A percentile compares a stretch with the other conserved stretches of the same genome.
These are phyloP conservation scores for Gracilaria gracilis DNA, from an alignment of 23 red algal genomes.

Conservation along the genomic window DNA sequence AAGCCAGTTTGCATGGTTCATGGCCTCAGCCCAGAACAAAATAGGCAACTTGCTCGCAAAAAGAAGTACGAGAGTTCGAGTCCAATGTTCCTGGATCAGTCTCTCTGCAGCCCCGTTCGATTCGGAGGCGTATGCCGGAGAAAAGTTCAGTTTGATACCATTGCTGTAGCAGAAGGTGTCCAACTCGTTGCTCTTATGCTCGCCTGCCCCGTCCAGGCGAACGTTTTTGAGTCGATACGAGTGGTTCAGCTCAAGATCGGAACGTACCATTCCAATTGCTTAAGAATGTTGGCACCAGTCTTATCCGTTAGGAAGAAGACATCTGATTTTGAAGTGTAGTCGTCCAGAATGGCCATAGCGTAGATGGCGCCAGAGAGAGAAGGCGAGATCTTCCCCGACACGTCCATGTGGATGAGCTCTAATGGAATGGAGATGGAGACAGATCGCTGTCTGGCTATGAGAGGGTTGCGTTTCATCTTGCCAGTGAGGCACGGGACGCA, in stretches of 20 bases:
- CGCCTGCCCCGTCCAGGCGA: too few species aligned
- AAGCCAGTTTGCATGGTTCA: too few species aligned
- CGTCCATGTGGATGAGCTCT: constrained; percentile 32
- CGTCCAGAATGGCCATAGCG: constrained; percentile 20
- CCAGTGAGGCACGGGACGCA: constrained; percentile 16
- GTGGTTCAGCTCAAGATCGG: neutral
- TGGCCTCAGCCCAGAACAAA: neutral
- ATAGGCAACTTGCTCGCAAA: neutral
- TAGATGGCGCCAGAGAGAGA: neutral
- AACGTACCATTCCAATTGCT: neutral
- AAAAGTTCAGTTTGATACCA: neutral
- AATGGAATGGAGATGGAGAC: neutral
- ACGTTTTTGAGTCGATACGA: neutral
- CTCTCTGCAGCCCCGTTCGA: neutral
- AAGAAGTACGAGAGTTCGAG: too few species aligned
- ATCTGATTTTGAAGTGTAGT: constrained; percentile 11
- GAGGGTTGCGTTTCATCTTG: constrained; percentile 37
- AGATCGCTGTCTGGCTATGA: neutral
- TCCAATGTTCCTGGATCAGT: constrained; percentile 21
- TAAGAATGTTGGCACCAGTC: too few species aligned
- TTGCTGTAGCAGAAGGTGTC: neutral
- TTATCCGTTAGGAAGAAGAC: constrained; percentile 26
- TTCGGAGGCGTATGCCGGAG: constrained; percentile 12
- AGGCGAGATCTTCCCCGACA: too few species aligned
- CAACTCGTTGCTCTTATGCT: constrained; percentile 2